A percentile compares a stretch with the other conserved stretches of the same genome.
Evolutionary conservation across 192 early-diverging fungal genomes (phyloP).

Genomic region (Coemansia sp.): DNA sequence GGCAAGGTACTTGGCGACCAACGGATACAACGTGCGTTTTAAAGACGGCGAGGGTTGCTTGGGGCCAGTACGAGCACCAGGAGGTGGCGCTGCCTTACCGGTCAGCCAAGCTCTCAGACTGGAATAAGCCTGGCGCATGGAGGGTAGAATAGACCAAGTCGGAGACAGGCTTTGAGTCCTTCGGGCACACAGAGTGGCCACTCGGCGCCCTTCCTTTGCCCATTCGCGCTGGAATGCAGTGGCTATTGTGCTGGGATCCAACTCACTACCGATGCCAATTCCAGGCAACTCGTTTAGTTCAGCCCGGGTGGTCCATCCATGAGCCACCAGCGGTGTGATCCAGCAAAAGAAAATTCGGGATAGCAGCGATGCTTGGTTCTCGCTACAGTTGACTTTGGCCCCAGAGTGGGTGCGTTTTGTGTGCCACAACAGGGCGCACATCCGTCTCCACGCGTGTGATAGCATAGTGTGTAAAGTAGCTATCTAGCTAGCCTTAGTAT

Average conservation of each 20-base stretch:
- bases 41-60: slow-evolving; percentile 19
- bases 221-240: slow-evolving; percentile 33
- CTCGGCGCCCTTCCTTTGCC: slow-evolving; percentile 27
- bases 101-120: not conserved
- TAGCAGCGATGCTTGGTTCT: slow-evolving; percentile 35
- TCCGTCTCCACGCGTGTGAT: not conserved
- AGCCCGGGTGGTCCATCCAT: slow-evolving; percentile 41
- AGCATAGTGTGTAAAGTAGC: not conserved
- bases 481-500: not conserved
- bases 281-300: slow-evolving; percentile 34
- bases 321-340: slow-evolving; percentile 43
- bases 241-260: slow-evolving; percentile 32
- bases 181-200: not conserved
- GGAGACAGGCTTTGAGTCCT: not conserved
- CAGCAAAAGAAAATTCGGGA: slow-evolving; percentile 51
- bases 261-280: slow-evolving; percentile 44
- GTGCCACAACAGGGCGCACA: slow-evolving; percentile 4
- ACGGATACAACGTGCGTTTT: slow-evolving; percentile 20
- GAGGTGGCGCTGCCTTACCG: not conserved
- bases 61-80: not conserved
- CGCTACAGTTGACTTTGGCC: slow-evolving; percentile 20
- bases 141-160: not conserved
- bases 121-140: not conserved
- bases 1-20: slow-evolving; percentile 29
- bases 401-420: not conserved